Base-by-base conservation (phyloP, 768 basidiomycete species). In the Holtermannia corniformis region DNA sequence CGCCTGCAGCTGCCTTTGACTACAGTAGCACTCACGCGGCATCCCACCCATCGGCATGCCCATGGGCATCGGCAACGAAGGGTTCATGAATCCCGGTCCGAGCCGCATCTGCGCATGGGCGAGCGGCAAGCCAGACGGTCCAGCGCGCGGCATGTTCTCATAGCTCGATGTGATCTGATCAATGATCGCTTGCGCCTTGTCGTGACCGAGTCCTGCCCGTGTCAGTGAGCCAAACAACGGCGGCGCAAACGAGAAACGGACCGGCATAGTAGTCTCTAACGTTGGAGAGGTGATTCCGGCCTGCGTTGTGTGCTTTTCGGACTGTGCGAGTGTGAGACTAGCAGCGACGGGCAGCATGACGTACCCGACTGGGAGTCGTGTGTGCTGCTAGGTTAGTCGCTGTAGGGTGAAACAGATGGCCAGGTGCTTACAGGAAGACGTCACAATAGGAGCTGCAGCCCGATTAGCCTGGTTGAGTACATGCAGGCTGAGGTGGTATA, bases 111-210 rank as follows among this genome's bases (percentile, higher is more conserved):
- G 59, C 22, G 66, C 63, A 23, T 63, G 63, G 20, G 61, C 61
- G 57, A 63, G 60, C 64, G 64, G 64, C 46, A 52, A 51, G 11
- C 23, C 23, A 20, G 51, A 37, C 14, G 46, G 54, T 46, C 54
- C 64, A 55, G 27, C 66, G 60, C 10, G 58, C 83, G 41, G 86
- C 82, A 24, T 79, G 80, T 74, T 97, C 93, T 67, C 93, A 95
- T 22, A 86, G 83, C 20, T 86, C 83, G 32, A 90, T 7, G 32
- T 92, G 73, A 99, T 97, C 73, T 93, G 88, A 79, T 99, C 93
- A 70, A 99, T 97, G 71, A 97, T 90, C 64, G 76, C 89, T 73
- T 99, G 95, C 16, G 93, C 92, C 73, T 93, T 93, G 79, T 97
- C 92, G 74, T 96, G 90, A 51, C 76, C 76, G 48, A 77, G 62